Percentiles rank a stretch among this genome's conserved stretches.
phyloP scores from a whole-genome alignment of 1,284 basidiomycete species.

The Wallemia mellicola region DNA sequence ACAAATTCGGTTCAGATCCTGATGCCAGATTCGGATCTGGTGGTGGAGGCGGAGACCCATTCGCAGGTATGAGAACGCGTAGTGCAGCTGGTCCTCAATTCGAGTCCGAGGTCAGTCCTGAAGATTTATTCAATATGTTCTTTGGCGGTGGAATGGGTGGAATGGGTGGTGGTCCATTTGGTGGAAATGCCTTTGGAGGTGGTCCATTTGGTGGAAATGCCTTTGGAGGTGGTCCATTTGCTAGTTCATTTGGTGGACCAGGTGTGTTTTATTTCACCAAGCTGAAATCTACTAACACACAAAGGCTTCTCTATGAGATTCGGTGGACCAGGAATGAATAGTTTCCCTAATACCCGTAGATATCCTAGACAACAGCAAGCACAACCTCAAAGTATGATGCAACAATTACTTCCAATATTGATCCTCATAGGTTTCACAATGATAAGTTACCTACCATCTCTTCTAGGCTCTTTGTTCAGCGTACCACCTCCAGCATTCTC shows the following conservation, averaged over 20 bases:
- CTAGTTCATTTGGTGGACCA: not conserved
- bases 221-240: not conserved
- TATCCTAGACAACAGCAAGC: not conserved
- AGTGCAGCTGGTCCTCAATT: slow-evolving; percentile 19
- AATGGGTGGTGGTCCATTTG: slow-evolving; percentile 15
- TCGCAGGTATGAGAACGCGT: slow-evolving; percentile 18
- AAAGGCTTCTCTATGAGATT: not conserved
- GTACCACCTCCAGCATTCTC: not conserved
- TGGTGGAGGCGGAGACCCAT: slow-evolving; percentile 29
- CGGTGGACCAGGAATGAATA: not conserved
- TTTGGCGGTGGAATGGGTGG: slow-evolving; percentile 73
- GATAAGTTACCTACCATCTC: not conserved
- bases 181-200: too few species aligned
- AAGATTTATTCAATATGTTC: slow-evolving; percentile 97
- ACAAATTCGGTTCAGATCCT: slow-evolving; percentile 56
- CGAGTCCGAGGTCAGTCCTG: slow-evolving; percentile 66
- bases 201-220: not conserved
- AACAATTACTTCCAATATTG: not conserved
- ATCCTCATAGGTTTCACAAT: not conserved
- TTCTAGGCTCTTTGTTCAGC: not conserved
- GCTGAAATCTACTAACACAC: not conserved
- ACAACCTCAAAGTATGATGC: not conserved
- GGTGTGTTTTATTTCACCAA: not conserved
- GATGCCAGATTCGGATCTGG: slow-evolving; percentile 39
- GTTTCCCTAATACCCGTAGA: not conserved